These are phyloP conservation scores for Neofusicoccum kwambonambiense DNA, from an alignment of 2,329 filamentous ascomycete genomes.

Conservation along the genomic window DNA sequence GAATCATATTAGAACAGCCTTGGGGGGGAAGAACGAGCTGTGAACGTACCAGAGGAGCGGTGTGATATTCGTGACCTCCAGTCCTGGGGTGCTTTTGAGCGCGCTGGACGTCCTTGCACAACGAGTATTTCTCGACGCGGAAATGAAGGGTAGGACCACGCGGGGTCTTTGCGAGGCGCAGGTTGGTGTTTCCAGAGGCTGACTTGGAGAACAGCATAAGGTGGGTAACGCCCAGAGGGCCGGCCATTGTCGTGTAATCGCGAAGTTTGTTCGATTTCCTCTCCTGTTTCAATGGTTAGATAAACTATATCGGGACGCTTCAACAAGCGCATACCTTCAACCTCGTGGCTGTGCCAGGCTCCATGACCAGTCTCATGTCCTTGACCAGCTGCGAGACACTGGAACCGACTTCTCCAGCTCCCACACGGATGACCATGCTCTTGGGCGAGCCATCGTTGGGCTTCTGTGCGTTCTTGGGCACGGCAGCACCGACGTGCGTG, in stretches of 20 bases:
- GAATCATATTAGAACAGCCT: conserved; percentile 39
- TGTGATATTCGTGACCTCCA: conserved; percentile 76
- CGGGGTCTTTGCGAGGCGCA: conserved; percentile 83
- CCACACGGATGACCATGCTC: conserved; percentile 97
- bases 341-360: conserved; percentile 86
- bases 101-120: conserved; percentile 85
- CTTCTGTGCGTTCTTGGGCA: conserved; percentile 56
- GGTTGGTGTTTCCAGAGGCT: conserved; percentile 84
- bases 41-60: conserved; percentile 58
- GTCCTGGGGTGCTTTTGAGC: conserved; percentile 80
- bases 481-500: conserved; percentile 71
- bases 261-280: conserved; percentile 81
- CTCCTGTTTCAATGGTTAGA: conserved; percentile 51
- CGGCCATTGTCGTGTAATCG: conserved; percentile 95
- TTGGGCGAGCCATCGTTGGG: conserved; percentile 72
- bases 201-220: conserved; percentile 91
- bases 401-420: conserved; percentile 87
- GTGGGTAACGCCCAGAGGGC: conserved; percentile 89
- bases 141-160: conserved; percentile 93
- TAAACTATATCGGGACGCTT: neutral
- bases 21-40: too few species aligned
- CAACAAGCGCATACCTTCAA: conserved; percentile 59
- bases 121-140: conserved; percentile 88
- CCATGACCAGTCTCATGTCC: conserved; percentile 92
- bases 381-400: conserved; percentile 88